Evolutionary conservation across 805 yeast genomes (phyloP).

Genomic region (Wickerhamomyces pijperi): DNA sequence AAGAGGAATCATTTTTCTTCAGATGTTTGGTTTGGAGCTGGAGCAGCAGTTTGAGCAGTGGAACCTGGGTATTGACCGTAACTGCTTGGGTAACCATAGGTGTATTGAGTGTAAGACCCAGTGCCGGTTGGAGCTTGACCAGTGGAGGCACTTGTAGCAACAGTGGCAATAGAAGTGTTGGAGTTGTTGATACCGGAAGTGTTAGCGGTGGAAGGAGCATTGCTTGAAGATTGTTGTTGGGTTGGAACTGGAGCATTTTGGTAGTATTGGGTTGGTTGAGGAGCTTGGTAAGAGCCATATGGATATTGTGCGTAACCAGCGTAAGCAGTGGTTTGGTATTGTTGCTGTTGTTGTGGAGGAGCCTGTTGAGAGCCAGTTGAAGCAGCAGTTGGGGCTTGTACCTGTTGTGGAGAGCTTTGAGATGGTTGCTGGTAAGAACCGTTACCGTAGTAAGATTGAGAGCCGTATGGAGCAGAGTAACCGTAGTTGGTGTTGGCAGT

Average conservation of each 20-base stretch:
- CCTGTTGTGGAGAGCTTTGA: constrained; percentile 13
- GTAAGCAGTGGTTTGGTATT: constrained; percentile 6
- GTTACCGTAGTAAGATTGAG: neutral
- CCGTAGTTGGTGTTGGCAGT: neutral
- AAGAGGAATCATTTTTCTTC: constrained; percentile 2
- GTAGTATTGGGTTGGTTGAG: constrained; percentile 3
- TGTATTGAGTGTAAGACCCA: neutral
- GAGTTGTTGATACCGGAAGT: neutral
- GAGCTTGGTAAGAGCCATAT: neutral
- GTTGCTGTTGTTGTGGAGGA: constrained; percentile 2
- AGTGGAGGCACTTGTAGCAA: neutral
- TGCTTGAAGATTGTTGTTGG: neutral
- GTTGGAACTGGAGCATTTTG: constrained; percentile 8
- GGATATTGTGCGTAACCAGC: constrained; percentile 9
- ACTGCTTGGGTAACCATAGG: neutral
- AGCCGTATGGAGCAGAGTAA: neutral
- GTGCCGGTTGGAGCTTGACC: neutral
- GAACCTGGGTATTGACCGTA: neutral
- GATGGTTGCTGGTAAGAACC: constrained; percentile 2
- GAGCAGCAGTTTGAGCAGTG: neutral
- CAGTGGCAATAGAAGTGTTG: constrained; percentile 3
- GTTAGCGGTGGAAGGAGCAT: neutral
- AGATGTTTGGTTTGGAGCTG: constrained; percentile 9
- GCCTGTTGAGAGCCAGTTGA: constrained; percentile 6
- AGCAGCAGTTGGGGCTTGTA: constrained; percentile 6